Evolutionary conservation across 2,329 filamentous ascomycete species (phyloP).

Genomic region (Waltergamsia citrina): DNA sequence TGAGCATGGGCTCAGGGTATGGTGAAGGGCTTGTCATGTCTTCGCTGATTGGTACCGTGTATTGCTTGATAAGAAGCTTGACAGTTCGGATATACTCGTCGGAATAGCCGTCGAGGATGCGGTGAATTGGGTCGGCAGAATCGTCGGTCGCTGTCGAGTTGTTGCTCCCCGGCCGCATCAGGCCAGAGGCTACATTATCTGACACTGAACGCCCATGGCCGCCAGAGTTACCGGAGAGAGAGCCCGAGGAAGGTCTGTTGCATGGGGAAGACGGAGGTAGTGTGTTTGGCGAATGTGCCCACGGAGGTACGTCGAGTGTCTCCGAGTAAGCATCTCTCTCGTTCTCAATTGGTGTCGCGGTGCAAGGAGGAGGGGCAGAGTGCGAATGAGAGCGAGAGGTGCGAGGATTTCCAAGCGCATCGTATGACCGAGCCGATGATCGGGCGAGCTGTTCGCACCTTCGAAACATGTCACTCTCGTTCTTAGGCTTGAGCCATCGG

Average conservation of each 20-base stretch:
- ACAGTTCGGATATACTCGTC: constrained; percentile 25
- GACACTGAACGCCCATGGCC: constrained; percentile 1
- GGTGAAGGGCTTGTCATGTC: constrained; percentile 11
- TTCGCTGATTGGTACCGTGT: constrained; percentile 16
- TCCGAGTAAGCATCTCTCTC: constrained; percentile 5
- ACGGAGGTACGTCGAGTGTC: constrained; percentile 2
- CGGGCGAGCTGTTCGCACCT: constrained; percentile 31
- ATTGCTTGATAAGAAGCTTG: constrained; percentile 26
- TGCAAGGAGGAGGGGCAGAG: constrained; percentile 5
- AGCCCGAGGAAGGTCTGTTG: neutral
- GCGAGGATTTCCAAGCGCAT: no score
- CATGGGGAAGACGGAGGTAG: neutral
- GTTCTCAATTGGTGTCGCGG: constrained; percentile 2
- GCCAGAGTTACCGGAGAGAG: no score
- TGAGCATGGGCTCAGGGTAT: constrained; percentile 10
- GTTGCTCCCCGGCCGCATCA: neutral
- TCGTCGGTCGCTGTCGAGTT: constrained; percentile 27
- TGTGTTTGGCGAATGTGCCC: neutral
- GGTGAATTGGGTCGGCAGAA: constrained; percentile 24
- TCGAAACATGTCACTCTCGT: constrained; percentile 38
- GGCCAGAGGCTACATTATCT: neutral
- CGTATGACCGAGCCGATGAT: neutral
- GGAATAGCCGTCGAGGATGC: constrained; percentile 19
- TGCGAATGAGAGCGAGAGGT: constrained; percentile 4
- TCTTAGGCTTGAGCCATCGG: constrained; percentile 44